phyloP scores from a whole-genome alignment of 495 filamentous ascomycete species.

The Bathelium albidoporum region DNA sequence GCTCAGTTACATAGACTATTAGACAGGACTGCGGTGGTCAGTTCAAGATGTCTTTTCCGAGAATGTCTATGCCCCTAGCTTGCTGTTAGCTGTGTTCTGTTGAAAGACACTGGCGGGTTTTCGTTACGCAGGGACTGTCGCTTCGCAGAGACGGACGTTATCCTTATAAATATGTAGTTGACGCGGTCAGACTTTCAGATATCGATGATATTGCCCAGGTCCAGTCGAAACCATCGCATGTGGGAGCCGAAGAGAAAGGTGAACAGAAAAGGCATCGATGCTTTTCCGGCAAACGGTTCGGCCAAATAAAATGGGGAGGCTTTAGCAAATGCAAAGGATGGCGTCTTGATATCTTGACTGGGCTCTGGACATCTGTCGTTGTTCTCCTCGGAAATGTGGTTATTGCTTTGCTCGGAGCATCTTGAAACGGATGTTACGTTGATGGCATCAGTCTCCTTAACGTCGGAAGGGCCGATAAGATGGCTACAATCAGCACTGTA shows the following conservation, averaged over 20 bases:
- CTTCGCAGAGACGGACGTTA: constrained; percentile 5
- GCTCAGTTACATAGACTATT: not conserved
- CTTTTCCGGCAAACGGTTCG: not conserved
- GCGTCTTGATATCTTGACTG: not conserved
- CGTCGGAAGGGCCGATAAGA: not conserved
- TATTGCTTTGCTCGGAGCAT: not conserved
- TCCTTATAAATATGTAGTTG: not conserved
- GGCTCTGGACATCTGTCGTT: not conserved
- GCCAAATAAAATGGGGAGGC: not conserved
- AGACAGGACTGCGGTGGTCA: not conserved
- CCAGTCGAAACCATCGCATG: not conserved
- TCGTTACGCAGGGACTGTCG: not conserved
- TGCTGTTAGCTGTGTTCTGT: not conserved
- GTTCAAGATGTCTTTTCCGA: constrained; percentile 3
- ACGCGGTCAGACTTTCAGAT: not conserved
- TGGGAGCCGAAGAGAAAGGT: not conserved
- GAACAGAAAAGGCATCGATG: not conserved
- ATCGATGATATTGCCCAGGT: too few relatives aligned
- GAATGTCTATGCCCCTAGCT: constrained; percentile 6
- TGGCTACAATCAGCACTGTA: not conserved
- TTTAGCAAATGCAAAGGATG: not conserved
- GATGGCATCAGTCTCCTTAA: not conserved
- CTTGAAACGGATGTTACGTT: not conserved
- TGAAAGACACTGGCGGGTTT: not conserved
- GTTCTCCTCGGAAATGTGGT: not conserved